These are phyloP conservation scores for Ophiostoma ips DNA, from an alignment of 2,329 filamentous ascomycete species.

Conservation along the genomic window DNA sequence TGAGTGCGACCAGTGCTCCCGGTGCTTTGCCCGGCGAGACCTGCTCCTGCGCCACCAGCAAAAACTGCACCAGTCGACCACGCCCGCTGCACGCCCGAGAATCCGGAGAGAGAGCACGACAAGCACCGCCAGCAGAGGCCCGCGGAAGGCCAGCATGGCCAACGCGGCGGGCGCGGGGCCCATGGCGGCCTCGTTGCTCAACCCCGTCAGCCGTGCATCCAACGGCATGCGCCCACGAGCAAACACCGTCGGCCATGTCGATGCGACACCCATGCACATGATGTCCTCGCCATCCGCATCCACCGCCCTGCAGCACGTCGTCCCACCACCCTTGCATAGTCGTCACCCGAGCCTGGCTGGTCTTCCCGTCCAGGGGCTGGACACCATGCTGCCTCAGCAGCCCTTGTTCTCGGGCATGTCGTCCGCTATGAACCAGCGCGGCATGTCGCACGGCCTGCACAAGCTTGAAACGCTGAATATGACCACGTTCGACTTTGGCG, in stretches of 20 bases:
- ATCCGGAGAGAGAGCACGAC: slow-evolving; percentile 84
- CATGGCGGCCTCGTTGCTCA: slow-evolving; percentile 20
- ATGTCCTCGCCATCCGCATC: slow-evolving; percentile 57
- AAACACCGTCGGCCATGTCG: slow-evolving; percentile 93
- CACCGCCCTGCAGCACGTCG: slow-evolving; percentile 36
- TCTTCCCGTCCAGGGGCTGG: slow-evolving; percentile 42
- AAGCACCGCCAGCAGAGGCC: slow-evolving; percentile 54
- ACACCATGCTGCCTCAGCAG: slow-evolving; percentile 29
- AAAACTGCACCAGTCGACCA: slow-evolving; percentile 89
- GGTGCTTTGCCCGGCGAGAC: slow-evolving; percentile 91
- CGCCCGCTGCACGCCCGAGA: slow-evolving; percentile 72
- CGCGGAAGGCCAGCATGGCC: slow-evolving; percentile 85
- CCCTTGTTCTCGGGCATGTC: slow-evolving; percentile 53
- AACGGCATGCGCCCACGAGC: slow-evolving; percentile 69
- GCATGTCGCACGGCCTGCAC: slow-evolving; percentile 53
- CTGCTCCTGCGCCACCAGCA: slow-evolving; percentile 90
- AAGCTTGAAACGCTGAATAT: slow-evolving; percentile 72
- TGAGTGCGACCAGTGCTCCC: slow-evolving; percentile 83
- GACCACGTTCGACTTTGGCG: slow-evolving; percentile 48
- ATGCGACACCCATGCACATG: slow-evolving; percentile 39
- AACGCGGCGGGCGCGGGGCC: slow-evolving; percentile 32
- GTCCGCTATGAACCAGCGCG: slow-evolving; percentile 50
- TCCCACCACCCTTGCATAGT: slow-evolving; percentile 39
- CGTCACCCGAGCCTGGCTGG: slow-evolving; percentile 65
- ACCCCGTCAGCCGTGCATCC: slow-evolving; percentile 26